These are phyloP conservation scores for Wickerhamomyces rabaulensis DNA, from an alignment of 805 yeast species.

Conservation along the genomic window DNA sequence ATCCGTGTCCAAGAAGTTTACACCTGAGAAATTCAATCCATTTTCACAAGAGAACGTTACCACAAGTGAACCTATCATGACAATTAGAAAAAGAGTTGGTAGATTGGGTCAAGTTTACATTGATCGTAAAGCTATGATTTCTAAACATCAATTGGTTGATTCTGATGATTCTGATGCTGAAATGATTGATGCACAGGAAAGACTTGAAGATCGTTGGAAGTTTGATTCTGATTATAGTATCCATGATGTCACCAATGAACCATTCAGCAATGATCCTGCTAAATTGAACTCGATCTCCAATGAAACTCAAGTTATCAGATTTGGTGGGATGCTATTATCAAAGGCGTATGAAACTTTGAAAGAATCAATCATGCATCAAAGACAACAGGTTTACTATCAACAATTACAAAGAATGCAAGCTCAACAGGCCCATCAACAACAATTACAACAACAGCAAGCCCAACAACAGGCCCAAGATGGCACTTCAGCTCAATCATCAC, in stretches of 20 bases:
- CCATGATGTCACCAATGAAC: constrained; percentile 36
- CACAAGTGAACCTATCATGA: constrained; percentile 40
- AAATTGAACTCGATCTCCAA: constrained; percentile 74
- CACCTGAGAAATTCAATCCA: constrained; percentile 33
- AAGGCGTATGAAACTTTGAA: constrained; percentile 78
- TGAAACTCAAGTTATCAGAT: constrained; percentile 84
- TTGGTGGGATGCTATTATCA: constrained; percentile 85
- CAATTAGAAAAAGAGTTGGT: constrained; percentile 71
- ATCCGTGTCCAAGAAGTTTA: constrained; percentile 22
- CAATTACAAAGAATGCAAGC: constrained; percentile 24
- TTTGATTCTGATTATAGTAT: constrained; percentile 51
- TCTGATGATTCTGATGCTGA: constrained; percentile 24
- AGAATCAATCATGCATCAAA: constrained; percentile 70
- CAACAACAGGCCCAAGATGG: not conserved
- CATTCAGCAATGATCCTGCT: constrained; percentile 75
- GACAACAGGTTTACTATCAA: constrained; percentile 40
- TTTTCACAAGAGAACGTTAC: constrained; percentile 27
- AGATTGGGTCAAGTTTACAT: constrained; percentile 65
- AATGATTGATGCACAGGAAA: constrained; percentile 33
- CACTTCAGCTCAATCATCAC: not conserved
- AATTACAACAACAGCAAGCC: constrained; percentile 1
- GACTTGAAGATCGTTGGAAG: constrained; percentile 61
- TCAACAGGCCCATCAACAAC: constrained; percentile 22
- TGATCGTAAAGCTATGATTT: constrained; percentile 61
- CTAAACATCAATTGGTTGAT: constrained; percentile 35